Evolutionary conservation across 345 rosid genomes (phyloP).

Genomic region (Trapa incisa): DNA sequence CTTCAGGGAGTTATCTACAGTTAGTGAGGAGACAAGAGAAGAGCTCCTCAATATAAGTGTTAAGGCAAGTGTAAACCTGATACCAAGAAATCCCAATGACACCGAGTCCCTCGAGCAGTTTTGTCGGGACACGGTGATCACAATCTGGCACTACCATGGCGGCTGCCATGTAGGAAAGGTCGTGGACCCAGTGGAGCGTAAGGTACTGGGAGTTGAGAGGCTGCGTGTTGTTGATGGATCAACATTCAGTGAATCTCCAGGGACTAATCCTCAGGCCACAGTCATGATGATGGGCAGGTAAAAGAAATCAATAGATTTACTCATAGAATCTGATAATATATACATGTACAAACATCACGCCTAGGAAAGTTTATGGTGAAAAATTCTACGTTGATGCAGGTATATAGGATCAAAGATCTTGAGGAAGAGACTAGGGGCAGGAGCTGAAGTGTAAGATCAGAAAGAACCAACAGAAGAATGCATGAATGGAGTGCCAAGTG

Average conservation of each 20-base stretch:
- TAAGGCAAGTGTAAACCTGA: constrained; percentile 65
- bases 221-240: constrained; percentile 86
- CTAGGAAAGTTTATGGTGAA: background rate
- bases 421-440: constrained; percentile 52
- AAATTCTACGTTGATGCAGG: constrained; percentile 27
- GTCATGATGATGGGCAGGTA: constrained; percentile 99
- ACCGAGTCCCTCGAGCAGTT: constrained; percentile 84
- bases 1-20: constrained; percentile 49
- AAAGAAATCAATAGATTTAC: background rate
- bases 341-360: background rate
- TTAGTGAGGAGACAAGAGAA: constrained; percentile 37
- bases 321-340: background rate
- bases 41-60: constrained; percentile 57
- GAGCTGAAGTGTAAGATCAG: constrained; percentile 36
- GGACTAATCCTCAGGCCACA: constrained; percentile 97
- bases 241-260: constrained; percentile 63
- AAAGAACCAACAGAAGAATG: background rate
- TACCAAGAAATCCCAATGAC: constrained; percentile 66
- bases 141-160: constrained; percentile 97
- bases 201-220: constrained; percentile 55
- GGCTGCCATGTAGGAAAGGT: constrained; percentile 86
- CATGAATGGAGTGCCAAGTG: background rate
- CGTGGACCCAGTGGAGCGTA: constrained; percentile 28
- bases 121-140: constrained; percentile 85
- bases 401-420: constrained; percentile 83